phyloP scores from a whole-genome alignment of 2,329 filamentous ascomycete genomes.

The Alternaria sp. region DNA sequence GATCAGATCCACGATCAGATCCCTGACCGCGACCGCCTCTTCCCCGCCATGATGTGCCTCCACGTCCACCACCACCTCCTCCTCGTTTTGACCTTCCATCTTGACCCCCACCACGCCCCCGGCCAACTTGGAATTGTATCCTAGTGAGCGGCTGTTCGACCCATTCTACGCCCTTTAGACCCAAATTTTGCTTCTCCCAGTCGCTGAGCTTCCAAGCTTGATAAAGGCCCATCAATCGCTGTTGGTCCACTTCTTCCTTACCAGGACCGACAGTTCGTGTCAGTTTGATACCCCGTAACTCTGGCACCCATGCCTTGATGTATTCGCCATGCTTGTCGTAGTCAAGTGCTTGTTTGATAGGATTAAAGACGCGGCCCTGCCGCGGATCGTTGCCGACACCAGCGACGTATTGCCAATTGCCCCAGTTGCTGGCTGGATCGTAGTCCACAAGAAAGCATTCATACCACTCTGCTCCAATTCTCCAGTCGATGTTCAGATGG shows the following conservation, averaged over 20 bases:
- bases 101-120: constrained; percentile 30
- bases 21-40: constrained; percentile 19
- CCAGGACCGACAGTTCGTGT: constrained; percentile 28
- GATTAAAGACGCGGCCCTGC: constrained; percentile 79
- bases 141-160: constrained; percentile 66
- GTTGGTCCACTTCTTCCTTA: constrained; percentile 44
- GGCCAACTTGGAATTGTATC: constrained; percentile 50
- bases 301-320: constrained; percentile 76
- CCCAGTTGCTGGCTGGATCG: constrained; percentile 80
- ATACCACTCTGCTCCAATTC: constrained; percentile 84
- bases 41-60: constrained; percentile 22
- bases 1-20: constrained; percentile 5
- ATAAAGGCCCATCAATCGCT: constrained; percentile 67
- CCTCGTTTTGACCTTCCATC: constrained; percentile 22
- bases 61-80: constrained; percentile 15
- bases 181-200: constrained; percentile 66
- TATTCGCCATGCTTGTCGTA: constrained; percentile 77
- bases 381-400: constrained; percentile 83
- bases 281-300: constrained; percentile 64
- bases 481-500: constrained; percentile 80
- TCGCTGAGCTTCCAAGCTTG: constrained; percentile 73
- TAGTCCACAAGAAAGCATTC: constrained; percentile 79
- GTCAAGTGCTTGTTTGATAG: constrained; percentile 80
- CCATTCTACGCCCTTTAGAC: constrained; percentile 68
- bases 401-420: constrained; percentile 83